Base-by-base conservation (phyloP, 2,329 filamentous ascomycete species). In the Alternaria ethzedia region DNA sequence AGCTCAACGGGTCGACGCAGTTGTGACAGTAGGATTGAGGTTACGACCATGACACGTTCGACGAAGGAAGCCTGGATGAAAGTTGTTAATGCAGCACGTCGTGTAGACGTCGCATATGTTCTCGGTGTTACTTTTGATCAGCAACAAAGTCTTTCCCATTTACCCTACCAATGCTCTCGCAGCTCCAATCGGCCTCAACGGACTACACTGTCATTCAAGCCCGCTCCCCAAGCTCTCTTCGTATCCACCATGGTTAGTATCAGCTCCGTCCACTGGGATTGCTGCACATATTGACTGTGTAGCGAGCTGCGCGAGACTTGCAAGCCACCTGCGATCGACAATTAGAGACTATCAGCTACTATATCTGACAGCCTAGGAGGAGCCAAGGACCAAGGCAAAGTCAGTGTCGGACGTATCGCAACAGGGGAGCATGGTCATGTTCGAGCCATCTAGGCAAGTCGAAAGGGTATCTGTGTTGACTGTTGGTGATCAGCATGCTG, bases 401-500 rank as follows among this genome's bases (percentile, higher is more conserved):
- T 82, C 79, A 13, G 81, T 76, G 47, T 76, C 76, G 67, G 82
- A 83, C 13, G 79, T 76, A 69, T 75, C 70, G 65, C 81, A 83
- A 54, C 82, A 80, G 50, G 81, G 70, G 54, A 79, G 78, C 44
- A 78, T 77, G 57, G 82, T 81, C 26, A 78, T 78, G 26, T 73
- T 71, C 15, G 82, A 82, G 0, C 82, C 82, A 64, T 83, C 82
- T 7, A 82, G 61, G 11, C 80, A 80, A 12, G 81, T 83, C 82
- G 81, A 83, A 6, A 79, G 68, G 3, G 81, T 68, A 57, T 83
- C 79, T 4, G 78, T 71, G 63, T 83, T 83, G 54, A 79, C 80
- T 49, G 77, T 78, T 10, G 80, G 81, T 60, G 82, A 82, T 10
- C 26, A 26, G 8, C 15, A 17, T 7, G 15, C 28, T 5, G 10